A percentile compares a stretch with the other conserved stretches of the same genome.
phyloP scores from a whole-genome alignment of 352 stramenopile genomes.

The Phytopythium cucurbitacearum region DNA sequence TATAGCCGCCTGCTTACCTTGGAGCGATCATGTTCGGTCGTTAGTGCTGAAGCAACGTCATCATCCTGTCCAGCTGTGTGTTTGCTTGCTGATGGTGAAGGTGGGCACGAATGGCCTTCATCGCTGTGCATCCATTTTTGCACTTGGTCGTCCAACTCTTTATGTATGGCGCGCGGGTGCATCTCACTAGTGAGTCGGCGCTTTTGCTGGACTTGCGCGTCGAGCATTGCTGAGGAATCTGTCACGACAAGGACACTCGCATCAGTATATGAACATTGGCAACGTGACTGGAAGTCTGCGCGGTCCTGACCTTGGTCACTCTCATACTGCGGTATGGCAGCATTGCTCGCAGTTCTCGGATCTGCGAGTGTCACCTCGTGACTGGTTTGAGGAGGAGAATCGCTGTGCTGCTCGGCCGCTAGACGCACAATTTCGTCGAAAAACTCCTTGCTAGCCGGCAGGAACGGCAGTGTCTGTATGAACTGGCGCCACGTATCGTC shows the following conservation, averaged over 20 bases:
- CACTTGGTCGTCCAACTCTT: slow-evolving; percentile 58
- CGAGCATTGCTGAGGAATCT: neutral
- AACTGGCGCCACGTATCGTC: slow-evolving; percentile 74
- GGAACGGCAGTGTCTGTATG: slow-evolving; percentile 69
- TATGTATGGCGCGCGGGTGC: slow-evolving; percentile 70
- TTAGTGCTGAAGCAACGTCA: too few species aligned
- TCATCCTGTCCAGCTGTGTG: neutral
- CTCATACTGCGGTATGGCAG: too few species aligned
- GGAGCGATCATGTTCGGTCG: neutral
- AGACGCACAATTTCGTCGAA: slow-evolving; percentile 71
- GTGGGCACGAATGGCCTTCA: slow-evolving; percentile 21
- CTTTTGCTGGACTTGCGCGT: slow-evolving; percentile 3
- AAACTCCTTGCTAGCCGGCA: slow-evolving; percentile 77
- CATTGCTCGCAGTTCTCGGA: neutral
- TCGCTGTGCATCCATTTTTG: slow-evolving; percentile 63
- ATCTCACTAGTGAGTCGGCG: slow-evolving; percentile 70
- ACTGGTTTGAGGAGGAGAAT: neutral
- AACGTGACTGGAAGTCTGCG: too few species aligned
- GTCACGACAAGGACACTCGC: neutral
- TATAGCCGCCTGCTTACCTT: neutral
- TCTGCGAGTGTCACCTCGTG: neutral
- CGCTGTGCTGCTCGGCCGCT: slow-evolving; percentile 11
- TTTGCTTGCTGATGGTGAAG: slow-evolving; percentile 1
- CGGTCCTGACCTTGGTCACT: too few species aligned
- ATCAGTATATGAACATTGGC: too few species aligned